These are phyloP conservation scores for Fusarium floridanum DNA, from an alignment of 2,329 filamentous ascomycete species.

Conservation along the genomic window DNA sequence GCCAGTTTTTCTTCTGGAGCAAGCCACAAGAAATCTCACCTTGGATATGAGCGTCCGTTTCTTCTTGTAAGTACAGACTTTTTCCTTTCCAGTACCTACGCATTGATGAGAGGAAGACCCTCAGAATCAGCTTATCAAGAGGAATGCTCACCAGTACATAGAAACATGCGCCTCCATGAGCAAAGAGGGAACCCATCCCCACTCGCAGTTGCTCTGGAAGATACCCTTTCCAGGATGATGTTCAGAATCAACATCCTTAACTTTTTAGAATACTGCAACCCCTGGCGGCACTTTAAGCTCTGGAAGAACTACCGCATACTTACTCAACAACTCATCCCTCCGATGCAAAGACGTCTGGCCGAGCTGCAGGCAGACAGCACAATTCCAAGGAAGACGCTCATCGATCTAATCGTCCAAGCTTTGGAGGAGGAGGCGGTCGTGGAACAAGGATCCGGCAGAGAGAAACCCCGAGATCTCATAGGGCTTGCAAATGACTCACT, in stretches of 20 bases:
- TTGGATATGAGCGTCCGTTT: constrained; percentile 57
- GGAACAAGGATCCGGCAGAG: neutral
- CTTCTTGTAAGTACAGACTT: constrained; percentile 44
- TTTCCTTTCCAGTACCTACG: neutral
- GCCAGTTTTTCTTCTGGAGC: constrained; percentile 48
- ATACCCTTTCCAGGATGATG: constrained; percentile 22
- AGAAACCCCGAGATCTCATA: constrained; percentile 23
- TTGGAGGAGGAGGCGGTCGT: constrained; percentile 22
- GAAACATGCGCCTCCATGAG: constrained; percentile 28
- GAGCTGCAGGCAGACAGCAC: constrained; percentile 3
- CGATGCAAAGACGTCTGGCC: constrained; percentile 16
- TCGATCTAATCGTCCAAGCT: constrained; percentile 29
- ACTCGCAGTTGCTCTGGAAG: constrained; percentile 16
- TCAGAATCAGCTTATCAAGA: neutral
- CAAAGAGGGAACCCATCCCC: constrained; percentile 22
- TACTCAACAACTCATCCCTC: constrained; percentile 11
- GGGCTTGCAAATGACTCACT: constrained; percentile 23
- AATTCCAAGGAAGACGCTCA: constrained; percentile 25
- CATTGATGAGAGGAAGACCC: neutral
- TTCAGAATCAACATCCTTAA: constrained; percentile 28
- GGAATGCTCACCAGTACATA: neutral
- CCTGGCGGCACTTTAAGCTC: constrained; percentile 34
- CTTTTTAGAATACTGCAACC: constrained; percentile 23
- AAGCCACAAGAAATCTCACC: constrained; percentile 53
- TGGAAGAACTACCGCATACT: constrained; percentile 34